These are phyloP conservation scores for Aspergillus thermomutatus DNA, from an alignment of 2,329 filamentous ascomycete genomes.

Conservation along the genomic window DNA sequence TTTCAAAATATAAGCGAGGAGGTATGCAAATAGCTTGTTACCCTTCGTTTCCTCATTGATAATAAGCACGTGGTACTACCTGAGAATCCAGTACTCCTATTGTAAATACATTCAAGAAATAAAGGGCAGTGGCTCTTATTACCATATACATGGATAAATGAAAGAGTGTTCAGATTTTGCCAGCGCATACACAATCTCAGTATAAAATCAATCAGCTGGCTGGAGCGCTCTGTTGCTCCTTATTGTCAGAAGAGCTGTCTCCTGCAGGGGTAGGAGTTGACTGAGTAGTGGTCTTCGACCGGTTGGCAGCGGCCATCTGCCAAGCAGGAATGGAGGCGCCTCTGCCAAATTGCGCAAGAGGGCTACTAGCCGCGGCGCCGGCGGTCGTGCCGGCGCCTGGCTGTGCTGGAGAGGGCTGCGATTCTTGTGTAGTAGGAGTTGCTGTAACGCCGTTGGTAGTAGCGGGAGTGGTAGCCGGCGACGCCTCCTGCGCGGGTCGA, in stretches of 20 bases:
- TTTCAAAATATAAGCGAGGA: neutral
- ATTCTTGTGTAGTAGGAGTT: slow-evolving; percentile 26
- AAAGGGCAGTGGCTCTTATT: neutral
- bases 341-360: slow-evolving; percentile 49
- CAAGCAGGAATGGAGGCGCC: slow-evolving; percentile 72
- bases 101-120: slow-evolving; percentile 23
- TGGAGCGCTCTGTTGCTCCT: slow-evolving; percentile 28
- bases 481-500: slow-evolving; percentile 19
- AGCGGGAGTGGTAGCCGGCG: slow-evolving; percentile 18
- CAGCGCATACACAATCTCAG: neutral
- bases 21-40: neutral
- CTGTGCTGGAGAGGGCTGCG: slow-evolving; percentile 23
- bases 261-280: slow-evolving; percentile 19
- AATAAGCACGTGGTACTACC: neutral
- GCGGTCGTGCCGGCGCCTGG: slow-evolving; percentile 31
- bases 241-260: slow-evolving; percentile 17
- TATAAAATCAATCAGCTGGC: slow-evolving; percentile 21
- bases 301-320: slow-evolving; percentile 70
- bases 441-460: slow-evolving; percentile 26
- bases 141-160: slow-evolving; percentile 2
- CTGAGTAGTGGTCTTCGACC: slow-evolving; percentile 34
- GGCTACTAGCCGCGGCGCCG: slow-evolving; percentile 36
- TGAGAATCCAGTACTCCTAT: neutral
- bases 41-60: neutral
- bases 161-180: slow-evolving; percentile 1